Evolutionary conservation across 352 stramenopile species (phyloP), one percentile per base, ranked within the genome.

Genomic region (Phytopythium litorale): DNA sequence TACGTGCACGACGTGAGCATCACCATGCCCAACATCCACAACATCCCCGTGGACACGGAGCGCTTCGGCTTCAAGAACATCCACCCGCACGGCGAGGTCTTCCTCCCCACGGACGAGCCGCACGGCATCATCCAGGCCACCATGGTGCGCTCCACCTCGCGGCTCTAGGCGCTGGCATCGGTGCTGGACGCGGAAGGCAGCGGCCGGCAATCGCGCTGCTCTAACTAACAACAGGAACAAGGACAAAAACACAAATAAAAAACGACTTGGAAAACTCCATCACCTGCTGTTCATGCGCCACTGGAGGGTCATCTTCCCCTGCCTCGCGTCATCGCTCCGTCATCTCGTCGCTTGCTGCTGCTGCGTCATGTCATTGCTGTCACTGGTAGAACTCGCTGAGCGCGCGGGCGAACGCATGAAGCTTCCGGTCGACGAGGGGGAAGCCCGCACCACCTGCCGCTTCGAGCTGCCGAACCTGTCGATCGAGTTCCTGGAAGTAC

Each of bases 21-120:
- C 66, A 72, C 65, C n/a, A 91, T 91, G 79, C 84, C 87, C 32
- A 96, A 96, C 72, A 87, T 96, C 60, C 88, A 97, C 77, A 94
- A 96, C 71, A 72, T 96, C 35, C 87, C 88, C 19, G 88, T 96
- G 32, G 81, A 96, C 56, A 69, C 97, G 51, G 73, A 78, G 66
- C 81, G 79, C 64, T 95, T 96, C 58, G 86, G 86, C 19, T 72
- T 94, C 56, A 82, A 84, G 69, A 97, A 96, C 69, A 88, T 81
- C 54, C 84, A 97, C 68, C 81, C 89, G 51, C 91, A 92, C 48
- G 88, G 88, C n/a, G 77, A 95, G 59, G 84, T 97, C 40, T 96
- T 97, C 57, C 72, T 91, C 46, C 86, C 88, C 8, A 94, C 82
- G 37, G 81, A 91, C 54, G 86, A 97, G 67, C 89, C 89, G 11